Evolutionary conservation across 108 stramenopile genomes (phyloP).

Genomic region (Hondaea fermentalgiana): DNA sequence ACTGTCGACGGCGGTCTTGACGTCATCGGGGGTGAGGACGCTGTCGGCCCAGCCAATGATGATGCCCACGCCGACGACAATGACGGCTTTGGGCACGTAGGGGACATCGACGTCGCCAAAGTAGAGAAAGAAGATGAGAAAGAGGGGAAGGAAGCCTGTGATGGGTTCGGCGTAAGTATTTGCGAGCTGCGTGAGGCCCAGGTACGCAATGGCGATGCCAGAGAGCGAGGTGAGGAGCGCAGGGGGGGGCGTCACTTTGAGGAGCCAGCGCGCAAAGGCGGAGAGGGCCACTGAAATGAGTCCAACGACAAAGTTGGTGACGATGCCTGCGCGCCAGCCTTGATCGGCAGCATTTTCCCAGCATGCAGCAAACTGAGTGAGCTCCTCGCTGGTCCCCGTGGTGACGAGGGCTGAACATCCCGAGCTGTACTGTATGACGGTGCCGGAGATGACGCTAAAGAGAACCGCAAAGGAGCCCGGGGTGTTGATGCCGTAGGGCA

Average conservation of each 20-base stretch:
- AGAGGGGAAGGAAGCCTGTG: conserved; percentile 40
- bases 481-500: conserved; percentile 68
- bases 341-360: conserved; percentile 26
- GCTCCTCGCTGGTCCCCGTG: neutral
- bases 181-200: conserved; percentile 38
- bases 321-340: conserved; percentile 52
- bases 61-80: conserved; percentile 37
- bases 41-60: conserved; percentile 46
- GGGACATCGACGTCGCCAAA: conserved; percentile 37
- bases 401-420: too few relatives aligned
- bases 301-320: conserved; percentile 60
- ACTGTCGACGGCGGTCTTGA: neutral
- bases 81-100: conserved; percentile 45
- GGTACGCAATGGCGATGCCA: conserved; percentile 51
- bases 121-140: conserved; percentile 44
- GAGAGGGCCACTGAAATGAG: conserved; percentile 40
- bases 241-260: conserved; percentile 33
- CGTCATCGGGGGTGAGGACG: conserved; percentile 17
- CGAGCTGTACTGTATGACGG: neutral
- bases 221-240: conserved; percentile 50
- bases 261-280: conserved; percentile 36
- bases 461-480: conserved; percentile 60
- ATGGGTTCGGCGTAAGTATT: conserved; percentile 27
- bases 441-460: conserved; percentile 42
- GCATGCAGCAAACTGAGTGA: neutral